phyloP scores from a whole-genome alignment of 2,329 filamentous ascomycete genomes.

The Passalora sequoiae region DNA sequence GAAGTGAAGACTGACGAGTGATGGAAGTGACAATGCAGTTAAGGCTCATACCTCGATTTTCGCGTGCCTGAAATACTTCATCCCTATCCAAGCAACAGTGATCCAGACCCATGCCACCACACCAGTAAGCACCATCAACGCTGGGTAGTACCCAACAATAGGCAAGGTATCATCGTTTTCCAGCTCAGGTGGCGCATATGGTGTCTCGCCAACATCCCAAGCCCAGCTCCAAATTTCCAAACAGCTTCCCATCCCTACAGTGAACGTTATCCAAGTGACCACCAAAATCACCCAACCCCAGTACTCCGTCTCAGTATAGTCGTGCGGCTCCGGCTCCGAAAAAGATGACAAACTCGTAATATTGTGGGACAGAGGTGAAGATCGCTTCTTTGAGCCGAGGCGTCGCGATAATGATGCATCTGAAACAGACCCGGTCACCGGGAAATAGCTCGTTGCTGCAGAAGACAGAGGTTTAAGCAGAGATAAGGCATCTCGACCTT shows the following conservation, averaged over 20 bases:
- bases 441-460: constrained; percentile 29
- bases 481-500: constrained; percentile 8
- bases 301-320: constrained; percentile 92
- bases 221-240: constrained; percentile 97
- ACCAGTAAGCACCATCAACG: constrained; percentile 82
- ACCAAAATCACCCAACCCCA: constrained; percentile 94
- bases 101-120: constrained; percentile 99
- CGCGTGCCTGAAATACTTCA: constrained; percentile 98
- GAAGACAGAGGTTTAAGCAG: constrained; percentile 22
- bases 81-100: constrained; percentile 92
- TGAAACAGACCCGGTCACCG: constrained; percentile 13
- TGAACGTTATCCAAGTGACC: constrained; percentile 92
- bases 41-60: constrained; percentile 61
- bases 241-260: constrained; percentile 93
- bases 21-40: too few species aligned
- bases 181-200: constrained; percentile 88
- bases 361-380: constrained; percentile 28
- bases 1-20: too few species aligned
- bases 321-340: constrained; percentile 58
- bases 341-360: constrained; percentile 18
- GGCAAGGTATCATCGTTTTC: constrained; percentile 92
- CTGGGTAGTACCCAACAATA: constrained; percentile 95
- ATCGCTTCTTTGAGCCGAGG: constrained; percentile 18
- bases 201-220: constrained; percentile 95
- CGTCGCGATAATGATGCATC: constrained; percentile 16